These are phyloP conservation scores for Colletotrichum sp. DNA, from an alignment of 2,329 filamentous ascomycete species.

Conservation along the genomic window DNA sequence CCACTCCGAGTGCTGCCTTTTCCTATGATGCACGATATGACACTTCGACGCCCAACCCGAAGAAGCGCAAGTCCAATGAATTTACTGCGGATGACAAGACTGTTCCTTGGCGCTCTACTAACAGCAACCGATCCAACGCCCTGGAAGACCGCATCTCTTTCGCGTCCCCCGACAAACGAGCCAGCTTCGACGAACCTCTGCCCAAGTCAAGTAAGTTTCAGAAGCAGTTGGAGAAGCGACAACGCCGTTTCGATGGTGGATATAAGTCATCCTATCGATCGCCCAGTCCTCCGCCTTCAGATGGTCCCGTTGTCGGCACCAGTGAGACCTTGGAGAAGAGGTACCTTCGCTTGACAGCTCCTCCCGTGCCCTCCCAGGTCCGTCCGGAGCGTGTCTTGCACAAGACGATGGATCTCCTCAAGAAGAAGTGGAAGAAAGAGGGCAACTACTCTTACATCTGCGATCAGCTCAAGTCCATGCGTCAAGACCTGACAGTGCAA, in stretches of 20 bases:
- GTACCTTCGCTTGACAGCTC: slow-evolving; percentile 91
- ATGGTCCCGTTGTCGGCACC: slow-evolving; percentile 83
- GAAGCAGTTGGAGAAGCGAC: slow-evolving; percentile 85
- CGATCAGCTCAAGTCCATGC: slow-evolving; percentile 98
- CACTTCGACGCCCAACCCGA: slow-evolving; percentile 47
- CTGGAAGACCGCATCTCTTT: slow-evolving; percentile 81
- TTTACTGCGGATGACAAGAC: slow-evolving; percentile 57
- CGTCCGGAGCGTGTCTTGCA: slow-evolving; percentile 82
- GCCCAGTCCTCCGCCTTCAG: slow-evolving; percentile 60
- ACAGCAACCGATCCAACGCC: slow-evolving; percentile 45
- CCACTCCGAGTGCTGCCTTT: slow-evolving; percentile 31
- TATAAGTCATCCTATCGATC: slow-evolving; percentile 63
- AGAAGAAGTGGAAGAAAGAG: slow-evolving; percentile 93
- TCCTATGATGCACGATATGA: slow-evolving; percentile 26
- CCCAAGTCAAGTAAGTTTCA: slow-evolving; percentile 83
- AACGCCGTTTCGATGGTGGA: slow-evolving; percentile 80
- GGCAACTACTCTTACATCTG: slow-evolving; percentile 97
- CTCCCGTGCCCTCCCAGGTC: slow-evolving; percentile 87
- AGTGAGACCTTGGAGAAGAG: slow-evolving; percentile 88
- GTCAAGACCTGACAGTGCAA: slow-evolving; percentile 97
- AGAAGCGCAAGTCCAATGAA: slow-evolving; percentile 85
- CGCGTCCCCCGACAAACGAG: slow-evolving; percentile 53
- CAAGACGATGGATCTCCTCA: slow-evolving; percentile 85
- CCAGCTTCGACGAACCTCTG: slow-evolving; percentile 45
- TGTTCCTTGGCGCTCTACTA: slow-evolving; percentile 80